These are phyloP conservation scores for Lentinus tigrinus DNA, from an alignment of 768 basidiomycete genomes.

Conservation along the genomic window DNA sequence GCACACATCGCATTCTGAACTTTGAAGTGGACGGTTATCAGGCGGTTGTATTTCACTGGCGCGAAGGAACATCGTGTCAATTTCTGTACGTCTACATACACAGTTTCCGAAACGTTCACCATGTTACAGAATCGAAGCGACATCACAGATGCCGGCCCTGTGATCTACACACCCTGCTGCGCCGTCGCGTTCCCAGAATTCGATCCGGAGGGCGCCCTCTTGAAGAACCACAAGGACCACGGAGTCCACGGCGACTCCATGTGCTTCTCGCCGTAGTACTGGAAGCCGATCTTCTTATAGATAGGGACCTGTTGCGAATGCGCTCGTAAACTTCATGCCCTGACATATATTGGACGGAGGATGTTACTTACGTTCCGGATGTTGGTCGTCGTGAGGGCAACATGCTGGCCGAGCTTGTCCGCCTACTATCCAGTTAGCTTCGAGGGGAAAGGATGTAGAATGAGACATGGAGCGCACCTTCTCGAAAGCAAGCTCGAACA, in stretches of 20 bases:
- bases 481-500: constrained; percentile 8
- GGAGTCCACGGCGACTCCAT: constrained; percentile 2
- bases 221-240: background rate
- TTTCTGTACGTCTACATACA: too few relatives aligned
- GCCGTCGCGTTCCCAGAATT: too few relatives aligned
- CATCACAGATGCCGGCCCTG: too few relatives aligned
- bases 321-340: background rate
- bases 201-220: background rate
- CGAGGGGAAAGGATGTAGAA: background rate
- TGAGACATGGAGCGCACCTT: background rate
- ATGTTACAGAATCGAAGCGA: too few relatives aligned
- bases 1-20: too few relatives aligned
- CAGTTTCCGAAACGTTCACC: too few relatives aligned
- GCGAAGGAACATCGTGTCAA: too few relatives aligned
- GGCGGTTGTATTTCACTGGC: too few relatives aligned
- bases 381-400: constrained; percentile 14
- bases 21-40: too few relatives aligned
- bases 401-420: background rate
- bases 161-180: too few relatives aligned
- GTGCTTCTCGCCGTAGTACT: background rate
- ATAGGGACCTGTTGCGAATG: background rate
- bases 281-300: constrained; percentile 1
- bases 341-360: background rate
- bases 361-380: constrained; percentile 12
- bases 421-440: constrained; percentile 1